Evolutionary conservation across 441 rosid species (phyloP).

Genomic region (Mallotus repandus): DNA sequence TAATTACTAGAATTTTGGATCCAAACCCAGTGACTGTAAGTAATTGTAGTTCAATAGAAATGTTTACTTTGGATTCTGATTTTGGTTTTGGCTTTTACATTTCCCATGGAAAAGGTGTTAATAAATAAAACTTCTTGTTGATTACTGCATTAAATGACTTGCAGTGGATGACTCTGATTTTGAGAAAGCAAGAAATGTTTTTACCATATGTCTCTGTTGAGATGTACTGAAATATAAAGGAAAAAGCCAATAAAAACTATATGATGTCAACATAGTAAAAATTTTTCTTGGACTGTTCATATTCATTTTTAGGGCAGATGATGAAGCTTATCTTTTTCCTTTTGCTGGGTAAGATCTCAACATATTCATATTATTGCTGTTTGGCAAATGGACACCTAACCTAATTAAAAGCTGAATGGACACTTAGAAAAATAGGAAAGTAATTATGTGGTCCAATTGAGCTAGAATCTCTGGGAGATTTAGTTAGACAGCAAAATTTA

Average conservation of each 20-base stretch:
- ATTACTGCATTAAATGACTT: background rate
- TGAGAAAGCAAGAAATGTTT: background rate
- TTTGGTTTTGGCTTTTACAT: constrained; percentile 1
- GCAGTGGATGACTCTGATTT: background rate
- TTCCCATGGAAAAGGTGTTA: background rate
- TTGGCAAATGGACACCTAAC: background rate
- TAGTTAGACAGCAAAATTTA: background rate
- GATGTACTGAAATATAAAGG: background rate
- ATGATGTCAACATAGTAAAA: background rate
- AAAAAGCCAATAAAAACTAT: background rate
- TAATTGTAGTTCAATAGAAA: constrained; percentile 13
- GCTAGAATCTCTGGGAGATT: background rate
- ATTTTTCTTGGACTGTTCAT: background rate
- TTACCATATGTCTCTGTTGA: background rate
- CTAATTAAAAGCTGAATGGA: background rate
- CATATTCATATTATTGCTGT: background rate
- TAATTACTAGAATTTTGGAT: constrained; percentile 81
- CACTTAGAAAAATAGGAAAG: background rate
- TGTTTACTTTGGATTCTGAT: background rate
- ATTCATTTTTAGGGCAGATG: background rate
- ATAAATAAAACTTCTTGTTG: background rate
- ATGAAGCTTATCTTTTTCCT: background rate
- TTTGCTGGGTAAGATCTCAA: background rate
- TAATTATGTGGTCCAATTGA: background rate
- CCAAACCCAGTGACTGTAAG: constrained; percentile 94